Percentiles rank a stretch among this genome's conserved stretches.
Evolutionary conservation across 2,329 filamentous ascomycete genomes (phyloP).

Genomic region (Fusarium coicis): DNA sequence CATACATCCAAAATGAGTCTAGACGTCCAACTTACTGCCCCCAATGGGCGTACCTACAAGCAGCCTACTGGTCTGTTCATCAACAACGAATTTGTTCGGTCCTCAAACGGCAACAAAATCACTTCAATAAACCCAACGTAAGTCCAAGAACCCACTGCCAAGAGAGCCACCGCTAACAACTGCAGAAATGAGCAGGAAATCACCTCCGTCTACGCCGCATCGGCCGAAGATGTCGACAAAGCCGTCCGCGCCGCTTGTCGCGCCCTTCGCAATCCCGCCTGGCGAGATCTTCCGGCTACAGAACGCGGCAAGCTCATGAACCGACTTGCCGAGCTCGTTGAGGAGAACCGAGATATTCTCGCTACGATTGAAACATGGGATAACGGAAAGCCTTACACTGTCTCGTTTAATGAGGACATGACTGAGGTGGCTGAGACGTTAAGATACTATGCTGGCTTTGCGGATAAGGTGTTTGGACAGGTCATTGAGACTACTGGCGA

Average conservation of each 20-base stretch:
- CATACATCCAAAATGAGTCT: constrained; percentile 28
- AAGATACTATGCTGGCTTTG: constrained; percentile 82
- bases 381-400: constrained; percentile 75
- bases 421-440: constrained; percentile 58
- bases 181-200: constrained; percentile 48
- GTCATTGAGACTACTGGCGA: constrained; percentile 75
- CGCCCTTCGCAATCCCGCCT: constrained; percentile 74
- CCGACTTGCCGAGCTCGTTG: constrained; percentile 77
- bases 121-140: constrained; percentile 67
- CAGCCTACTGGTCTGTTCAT: constrained; percentile 80
- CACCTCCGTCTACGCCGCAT: constrained; percentile 47
- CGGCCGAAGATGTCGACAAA: constrained; percentile 46
- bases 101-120: constrained; percentile 65
- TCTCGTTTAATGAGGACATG: constrained; percentile 74
- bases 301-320: constrained; percentile 76
- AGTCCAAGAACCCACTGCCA: neutral
- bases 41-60: constrained; percentile 73
- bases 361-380: constrained; percentile 80
- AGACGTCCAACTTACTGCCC: constrained; percentile 48
- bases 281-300: constrained; percentile 73
- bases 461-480: constrained; percentile 82
- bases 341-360: constrained; percentile 65
- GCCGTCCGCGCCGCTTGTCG: constrained; percentile 64
- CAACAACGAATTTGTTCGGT: constrained; percentile 71
- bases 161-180: neutral